A percentile compares a stretch with the other conserved stretches of the same genome.
Conservation (phyloP, 495 filamentous ascomycete species). For the Cenococcum geophilum region DNA sequence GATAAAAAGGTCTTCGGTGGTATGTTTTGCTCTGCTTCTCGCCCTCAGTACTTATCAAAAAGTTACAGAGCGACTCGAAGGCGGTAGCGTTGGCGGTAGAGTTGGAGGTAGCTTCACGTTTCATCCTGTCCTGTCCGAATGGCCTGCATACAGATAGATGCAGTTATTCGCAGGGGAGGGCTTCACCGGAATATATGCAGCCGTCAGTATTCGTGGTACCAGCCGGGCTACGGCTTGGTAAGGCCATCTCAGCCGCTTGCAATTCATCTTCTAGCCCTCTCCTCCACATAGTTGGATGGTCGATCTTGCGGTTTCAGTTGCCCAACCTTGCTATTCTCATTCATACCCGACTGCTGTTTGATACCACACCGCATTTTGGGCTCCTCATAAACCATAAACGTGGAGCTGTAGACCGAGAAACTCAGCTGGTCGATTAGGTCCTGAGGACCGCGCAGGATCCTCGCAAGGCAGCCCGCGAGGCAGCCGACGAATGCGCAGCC, state of each 20-base stretch:
- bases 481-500: constrained; percentile 1
- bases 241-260: background rate
- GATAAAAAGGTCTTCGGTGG: background rate
- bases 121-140: too few relatives aligned
- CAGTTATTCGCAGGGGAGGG: too few relatives aligned
- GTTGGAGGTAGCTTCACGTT: too few relatives aligned
- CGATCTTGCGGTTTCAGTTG: background rate
- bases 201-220: too few relatives aligned
- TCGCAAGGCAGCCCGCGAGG: constrained; percentile 2
- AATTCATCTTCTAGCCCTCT: background rate
- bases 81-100: too few relatives aligned
- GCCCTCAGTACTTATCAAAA: background rate
- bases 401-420: background rate
- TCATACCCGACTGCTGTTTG: background rate
- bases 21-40: background rate
- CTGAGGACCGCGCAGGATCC: background rate
- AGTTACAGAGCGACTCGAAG: background rate
- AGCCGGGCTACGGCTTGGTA: background rate
- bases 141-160: too few relatives aligned
- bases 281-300: background rate
- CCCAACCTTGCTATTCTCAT: background rate
- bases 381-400: background rate
- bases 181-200: too few relatives aligned
- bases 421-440: background rate
- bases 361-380: background rate